Conservation (phyloP, 345 rosid genomes). For the Trapa bicornis region DNA sequence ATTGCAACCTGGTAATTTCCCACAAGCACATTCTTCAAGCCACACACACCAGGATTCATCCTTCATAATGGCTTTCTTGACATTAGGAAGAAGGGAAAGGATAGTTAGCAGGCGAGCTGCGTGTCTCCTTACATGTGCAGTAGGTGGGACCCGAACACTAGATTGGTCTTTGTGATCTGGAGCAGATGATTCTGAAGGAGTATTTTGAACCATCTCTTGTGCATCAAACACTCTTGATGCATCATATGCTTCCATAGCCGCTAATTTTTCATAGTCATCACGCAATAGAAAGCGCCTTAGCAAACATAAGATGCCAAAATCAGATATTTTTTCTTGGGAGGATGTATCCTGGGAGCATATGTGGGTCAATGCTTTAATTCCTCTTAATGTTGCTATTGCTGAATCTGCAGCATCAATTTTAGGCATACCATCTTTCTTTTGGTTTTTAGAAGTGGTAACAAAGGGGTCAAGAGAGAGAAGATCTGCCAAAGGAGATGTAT, state of each 20-base stretch:
- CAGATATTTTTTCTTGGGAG: slow-evolving; percentile 54
- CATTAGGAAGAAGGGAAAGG: slow-evolving; percentile 73
- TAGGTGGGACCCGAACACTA: slow-evolving; percentile 72
- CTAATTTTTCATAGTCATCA: slow-evolving; percentile 90
- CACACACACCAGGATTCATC: slow-evolving; percentile 74
- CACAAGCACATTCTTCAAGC: slow-evolving; percentile 92
- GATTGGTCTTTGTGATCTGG: slow-evolving; percentile 33
- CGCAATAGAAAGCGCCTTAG: slow-evolving; percentile 63
- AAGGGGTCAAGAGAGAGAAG: slow-evolving; percentile 86
- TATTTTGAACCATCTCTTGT: slow-evolving; percentile 33
- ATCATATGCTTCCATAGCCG: slow-evolving; percentile 83
- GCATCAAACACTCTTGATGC: slow-evolving; percentile 67
- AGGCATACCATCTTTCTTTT: slow-evolving; percentile 53
- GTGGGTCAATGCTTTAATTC: slow-evolving; percentile 74
- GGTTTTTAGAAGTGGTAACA: slow-evolving; percentile 42
- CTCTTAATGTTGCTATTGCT: slow-evolving; percentile 80
- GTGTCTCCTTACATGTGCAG: slow-evolving; percentile 85
- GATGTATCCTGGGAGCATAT: slow-evolving; percentile 55
- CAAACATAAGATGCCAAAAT: slow-evolving; percentile 69
- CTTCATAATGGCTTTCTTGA: slow-evolving; percentile 48
- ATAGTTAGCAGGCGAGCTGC: slow-evolving; percentile 76
- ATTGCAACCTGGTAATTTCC: slow-evolving; percentile 54
- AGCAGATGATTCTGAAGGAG: slow-evolving; percentile 29
- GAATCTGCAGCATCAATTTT: slow-evolving; percentile 75
- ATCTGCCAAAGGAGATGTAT: slow-evolving; percentile 55